Conservation (phyloP, 2,329 filamentous ascomycete species). For the Coniochaeta sp. region DNA sequence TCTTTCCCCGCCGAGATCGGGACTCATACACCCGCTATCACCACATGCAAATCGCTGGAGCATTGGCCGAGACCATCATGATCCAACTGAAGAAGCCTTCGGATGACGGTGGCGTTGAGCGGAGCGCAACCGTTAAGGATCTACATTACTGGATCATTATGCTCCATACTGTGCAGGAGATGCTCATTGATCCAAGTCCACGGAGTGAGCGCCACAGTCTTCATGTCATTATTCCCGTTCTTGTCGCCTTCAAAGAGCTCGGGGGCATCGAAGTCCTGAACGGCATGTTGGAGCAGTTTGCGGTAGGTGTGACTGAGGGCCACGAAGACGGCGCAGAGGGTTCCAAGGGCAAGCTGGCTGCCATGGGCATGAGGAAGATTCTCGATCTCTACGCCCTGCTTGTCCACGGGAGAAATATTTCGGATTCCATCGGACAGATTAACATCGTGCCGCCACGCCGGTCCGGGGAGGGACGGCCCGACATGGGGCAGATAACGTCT, state of each 20-base stretch:
- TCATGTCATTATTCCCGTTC: conserved; percentile 64
- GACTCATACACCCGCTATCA: conserved; percentile 52
- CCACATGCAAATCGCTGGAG: conserved; percentile 50
- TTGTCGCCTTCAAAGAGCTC: conserved; percentile 79
- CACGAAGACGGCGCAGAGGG: conserved; percentile 32
- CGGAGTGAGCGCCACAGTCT: conserved; percentile 39
- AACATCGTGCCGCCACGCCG: conserved; percentile 26
- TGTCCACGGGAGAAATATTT: conserved; percentile 69
- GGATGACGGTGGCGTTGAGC: conserved; percentile 7
- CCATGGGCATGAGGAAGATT: conserved; percentile 68
- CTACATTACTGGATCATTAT: conserved; percentile 79
- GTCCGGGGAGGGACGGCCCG: conserved; percentile 32
- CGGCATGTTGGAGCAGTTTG: conserved; percentile 62
- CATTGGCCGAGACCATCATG: conserved; percentile 65
- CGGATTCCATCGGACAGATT: conserved; percentile 62
- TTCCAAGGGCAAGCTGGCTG: conserved; percentile 40
- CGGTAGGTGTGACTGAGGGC: conserved; percentile 42
- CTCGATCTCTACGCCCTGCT: conserved; percentile 74
- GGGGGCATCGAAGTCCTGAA: conserved; percentile 71
- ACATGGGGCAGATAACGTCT: conserved; percentile 38
- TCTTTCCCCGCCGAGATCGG: conserved; percentile 66
- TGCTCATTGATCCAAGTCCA: conserved; percentile 62
- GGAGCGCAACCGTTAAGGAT: conserved; percentile 49
- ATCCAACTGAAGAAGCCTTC: conserved; percentile 50
- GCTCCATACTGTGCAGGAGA: conserved; percentile 68